Evolutionary conservation across 164 flowering plant genomes (phyloP).

Genomic region (Piper longum): DNA sequence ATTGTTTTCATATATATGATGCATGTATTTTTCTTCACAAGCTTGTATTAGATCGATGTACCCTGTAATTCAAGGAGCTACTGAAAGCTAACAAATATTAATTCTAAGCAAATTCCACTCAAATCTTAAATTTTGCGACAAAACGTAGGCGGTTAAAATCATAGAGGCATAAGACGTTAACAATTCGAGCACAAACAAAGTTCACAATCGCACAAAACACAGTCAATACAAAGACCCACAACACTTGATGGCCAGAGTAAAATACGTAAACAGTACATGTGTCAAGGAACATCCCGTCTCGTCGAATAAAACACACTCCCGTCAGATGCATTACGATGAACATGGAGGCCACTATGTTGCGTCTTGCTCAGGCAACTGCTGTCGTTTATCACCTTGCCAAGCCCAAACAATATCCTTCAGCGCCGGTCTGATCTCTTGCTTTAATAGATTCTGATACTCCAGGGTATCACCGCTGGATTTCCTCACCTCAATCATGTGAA

Average conservation of each 20-base stretch:
- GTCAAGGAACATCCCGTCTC: neutral
- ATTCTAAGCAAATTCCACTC: no score
- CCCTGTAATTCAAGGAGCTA: no score
- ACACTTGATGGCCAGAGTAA: no score
- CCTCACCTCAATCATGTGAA: constrained; percentile 60
- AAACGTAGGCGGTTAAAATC: neutral
- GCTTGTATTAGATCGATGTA: no score
- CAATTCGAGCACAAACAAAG: neutral
- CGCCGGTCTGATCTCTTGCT: constrained; percentile 52
- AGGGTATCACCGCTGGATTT: constrained; percentile 59
- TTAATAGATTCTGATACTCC: constrained; percentile 49
- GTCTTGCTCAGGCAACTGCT: neutral
- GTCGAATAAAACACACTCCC: neutral
- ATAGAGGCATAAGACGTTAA: no score
- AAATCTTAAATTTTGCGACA: neutral
- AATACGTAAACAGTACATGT: neutral
- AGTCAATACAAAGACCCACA: neutral
- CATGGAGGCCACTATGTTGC: no score
- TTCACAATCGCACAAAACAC: neutral
- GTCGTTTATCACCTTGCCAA: constrained; percentile 46
- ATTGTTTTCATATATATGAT: no score
- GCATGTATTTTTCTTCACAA: no score
- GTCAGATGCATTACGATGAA: no score
- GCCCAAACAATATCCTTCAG: constrained; percentile 71
- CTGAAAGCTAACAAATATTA: no score